Base-by-base conservation (phyloP, 2,329 filamentous ascomycete species). In the Cladosporium sp. region DNA sequence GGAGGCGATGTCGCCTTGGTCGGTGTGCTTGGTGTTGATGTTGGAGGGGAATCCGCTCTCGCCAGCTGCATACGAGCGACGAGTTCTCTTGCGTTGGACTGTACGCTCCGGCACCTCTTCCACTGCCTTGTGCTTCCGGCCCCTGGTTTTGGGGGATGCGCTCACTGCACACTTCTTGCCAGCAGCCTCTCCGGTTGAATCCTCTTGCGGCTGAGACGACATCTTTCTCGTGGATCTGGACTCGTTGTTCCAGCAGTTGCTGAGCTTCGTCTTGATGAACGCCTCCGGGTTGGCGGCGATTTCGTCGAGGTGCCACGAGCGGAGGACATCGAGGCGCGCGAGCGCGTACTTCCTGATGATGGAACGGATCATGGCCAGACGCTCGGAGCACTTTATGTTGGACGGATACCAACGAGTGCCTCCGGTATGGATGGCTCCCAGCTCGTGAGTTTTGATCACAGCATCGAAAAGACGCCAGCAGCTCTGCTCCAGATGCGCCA, bases 171-270 rank as follows among this genome's bases (percentile, higher is more conserved):
- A 19, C 34, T 39, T 51, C 13, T 37, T 17, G 15, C 28, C 47
- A 13, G 47, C 45, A n/a, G 28, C 25, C 24, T 34, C 20, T 9
- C 7, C 20, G 17, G 22, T 4, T 15, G 7, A 24, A 15, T 32
- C 12, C 24, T n/a, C 25, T 3, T 19, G 10, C 25, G 22, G 6
- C 25, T 50, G 22, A 4, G 19, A 15, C 47, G 7, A 3, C 39
- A 19, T 7, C 4, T 42, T 42, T 9, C 25, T 24, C 28, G 15
- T 25, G 17, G 49, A 20, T 4, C 49, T 28, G 49, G 25, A 9
- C 12, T 3, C 20, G 35, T 52, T 52, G 49, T 52, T 52, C 49
- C 49, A 52, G 49, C 35, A 40, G 20, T 52, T 52, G 8, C 20
- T 32, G 15, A 53, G 12, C 50, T 53, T 53, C 10, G 24, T 22